A percentile compares a stretch with the other conserved stretches of the same genome.
phyloP scores from a whole-genome alignment of 23 red algal genomes.

The Agarophyton chilense region DNA sequence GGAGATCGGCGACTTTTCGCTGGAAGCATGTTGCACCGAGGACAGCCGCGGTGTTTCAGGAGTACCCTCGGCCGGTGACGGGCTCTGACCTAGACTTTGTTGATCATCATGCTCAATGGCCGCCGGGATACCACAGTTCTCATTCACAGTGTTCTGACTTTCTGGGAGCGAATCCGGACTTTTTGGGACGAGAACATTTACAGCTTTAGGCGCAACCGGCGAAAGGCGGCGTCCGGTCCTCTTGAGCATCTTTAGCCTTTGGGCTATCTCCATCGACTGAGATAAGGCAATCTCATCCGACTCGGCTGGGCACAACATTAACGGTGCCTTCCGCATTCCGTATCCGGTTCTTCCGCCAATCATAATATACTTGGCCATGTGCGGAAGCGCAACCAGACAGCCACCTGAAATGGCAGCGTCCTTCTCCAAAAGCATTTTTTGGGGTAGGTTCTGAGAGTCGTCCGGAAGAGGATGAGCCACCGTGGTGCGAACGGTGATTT shows the following conservation, averaged over 20 bases:
- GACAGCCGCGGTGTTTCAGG: background rate
- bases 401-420: conserved; percentile 15
- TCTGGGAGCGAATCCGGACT: background rate
- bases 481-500: background rate
- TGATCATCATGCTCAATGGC: background rate
- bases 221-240: background rate
- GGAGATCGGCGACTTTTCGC: background rate
- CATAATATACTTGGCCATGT: conserved; percentile 45
- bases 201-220: background rate
- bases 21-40: background rate
- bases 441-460: background rate
- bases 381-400: conserved; percentile 34
- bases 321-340: conserved; percentile 23
- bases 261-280: background rate
- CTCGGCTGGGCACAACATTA: conserved; percentile 20
- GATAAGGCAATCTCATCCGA: background rate
- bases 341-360: conserved; percentile 36
- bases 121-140: background rate
- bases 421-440: background rate
- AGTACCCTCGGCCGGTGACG: background rate
- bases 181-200: background rate
- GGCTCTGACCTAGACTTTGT: background rate
- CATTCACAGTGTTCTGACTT: background rate
- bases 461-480: background rate
- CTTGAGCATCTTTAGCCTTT: background rate